Evolutionary conservation across 2,329 filamentous ascomycete species (phyloP).

Genomic region (Talaromyces sp.): DNA sequence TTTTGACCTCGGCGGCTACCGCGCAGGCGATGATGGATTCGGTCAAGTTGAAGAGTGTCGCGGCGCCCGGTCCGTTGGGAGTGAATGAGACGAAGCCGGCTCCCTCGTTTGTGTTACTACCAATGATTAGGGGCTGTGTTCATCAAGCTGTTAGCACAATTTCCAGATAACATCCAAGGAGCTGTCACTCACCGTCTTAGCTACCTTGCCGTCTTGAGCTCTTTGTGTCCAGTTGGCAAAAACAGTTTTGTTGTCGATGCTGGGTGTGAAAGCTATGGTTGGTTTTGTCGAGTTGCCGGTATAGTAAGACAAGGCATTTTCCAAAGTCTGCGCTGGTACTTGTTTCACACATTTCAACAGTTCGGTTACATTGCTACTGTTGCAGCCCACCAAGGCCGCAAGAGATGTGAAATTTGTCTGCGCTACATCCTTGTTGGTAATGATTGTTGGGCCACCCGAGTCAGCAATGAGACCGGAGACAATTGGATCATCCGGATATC

Average conservation of each 20-base stretch:
- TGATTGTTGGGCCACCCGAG: conserved; percentile 19
- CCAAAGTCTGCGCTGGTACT: neutral
- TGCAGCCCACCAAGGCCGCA: conserved; percentile 26
- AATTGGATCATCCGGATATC: conserved; percentile 27
- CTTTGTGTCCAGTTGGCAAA: neutral
- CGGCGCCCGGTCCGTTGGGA: conserved; percentile 8
- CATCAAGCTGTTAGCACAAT: neutral
- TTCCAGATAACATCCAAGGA: neutral
- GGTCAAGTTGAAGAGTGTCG: conserved; percentile 22
- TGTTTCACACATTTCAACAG: conserved; percentile 20
- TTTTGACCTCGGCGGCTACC: conserved; percentile 28
- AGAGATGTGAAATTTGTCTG: conserved; percentile 29
- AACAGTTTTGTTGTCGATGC: neutral
- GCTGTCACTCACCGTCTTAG: neutral
- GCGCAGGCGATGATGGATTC: conserved; percentile 18
- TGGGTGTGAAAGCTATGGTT: neutral
- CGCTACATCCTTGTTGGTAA: conserved; percentile 16
- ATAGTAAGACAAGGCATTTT: conserved; percentile 4
- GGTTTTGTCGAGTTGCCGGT: neutral
- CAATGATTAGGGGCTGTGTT: conserved; percentile 18
- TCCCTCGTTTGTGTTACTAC: conserved; percentile 21
- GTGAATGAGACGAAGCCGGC: conserved; percentile 17
- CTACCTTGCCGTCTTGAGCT: neutral
- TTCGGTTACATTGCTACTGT: conserved; percentile 17
- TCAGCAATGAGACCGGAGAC: conserved; percentile 21